Evolutionary conservation across 352 stramenopile genomes (phyloP), one percentile per base, ranked within the genome.

Genomic region (Pythium angustatum): DNA sequence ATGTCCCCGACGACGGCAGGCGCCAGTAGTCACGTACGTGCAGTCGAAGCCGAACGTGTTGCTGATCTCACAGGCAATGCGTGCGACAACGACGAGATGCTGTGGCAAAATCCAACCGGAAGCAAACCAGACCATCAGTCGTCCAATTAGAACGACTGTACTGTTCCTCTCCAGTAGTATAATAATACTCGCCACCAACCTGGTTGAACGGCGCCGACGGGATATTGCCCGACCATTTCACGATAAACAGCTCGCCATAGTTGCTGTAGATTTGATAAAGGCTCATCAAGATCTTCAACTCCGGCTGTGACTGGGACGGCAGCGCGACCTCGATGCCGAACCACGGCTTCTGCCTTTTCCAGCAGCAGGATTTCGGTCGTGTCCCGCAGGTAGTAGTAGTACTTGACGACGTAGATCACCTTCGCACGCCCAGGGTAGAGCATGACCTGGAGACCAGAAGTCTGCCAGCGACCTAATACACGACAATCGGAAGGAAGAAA

Each of bases 251-350:
- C 26, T 78, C 79, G 19, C 79, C 77, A 28, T 90, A 90, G 34
- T 88, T 90, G 58, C 81, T 79, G 66, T 90, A 92, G 30, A 92
- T 90, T 55, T 92, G 83, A 57, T 90, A 92, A 53, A 92, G 90
- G 5, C 83, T 81, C 17, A 92, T 68, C 52, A 92, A 83, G 24
- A 92, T 92, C 62, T 92, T 92, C 62, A 92, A 73, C 44, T 92
- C 79, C 72, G 3, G 83, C 75, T 14, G 76, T 87, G 54, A 90
- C 75, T 1, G 78, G 79, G 38, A 89, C 19, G 70, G 66, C 15
- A 72, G 78, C 38, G 73, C 77, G 10, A 87, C 64, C 41, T 90
- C 75, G 22, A 90, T 73, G 15, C 78, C 81, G 56, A 92, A 92
- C 3, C 90, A 38, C 81, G 5, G 78, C 74, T 49, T 90, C 78